These are phyloP conservation scores for Floccularia luteovirens DNA, from an alignment of 768 basidiomycete species.

Conservation along the genomic window DNA sequence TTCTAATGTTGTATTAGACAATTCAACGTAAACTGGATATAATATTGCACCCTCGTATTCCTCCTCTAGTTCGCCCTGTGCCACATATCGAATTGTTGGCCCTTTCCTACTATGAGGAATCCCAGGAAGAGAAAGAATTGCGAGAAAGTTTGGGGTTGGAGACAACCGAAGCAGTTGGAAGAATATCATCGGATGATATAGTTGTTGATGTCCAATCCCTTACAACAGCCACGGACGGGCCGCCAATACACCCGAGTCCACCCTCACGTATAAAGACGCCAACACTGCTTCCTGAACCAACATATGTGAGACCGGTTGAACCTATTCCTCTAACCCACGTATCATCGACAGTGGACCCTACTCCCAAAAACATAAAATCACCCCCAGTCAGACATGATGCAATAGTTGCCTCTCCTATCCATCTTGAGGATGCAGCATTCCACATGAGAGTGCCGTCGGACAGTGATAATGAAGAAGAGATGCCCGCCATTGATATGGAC, in stretches of 20 bases:
- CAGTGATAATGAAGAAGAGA: constrained; percentile 63
- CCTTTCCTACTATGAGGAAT: constrained; percentile 56
- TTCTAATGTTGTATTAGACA: constrained; percentile 9
- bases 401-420: neutral
- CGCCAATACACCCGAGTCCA: no score
- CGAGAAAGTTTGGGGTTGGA: constrained; percentile 34
- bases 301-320: neutral
- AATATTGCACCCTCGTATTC: constrained; percentile 73
- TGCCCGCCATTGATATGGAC: constrained; percentile 71
- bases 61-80: constrained; percentile 62
- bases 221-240: neutral
- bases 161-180: constrained; percentile 6
- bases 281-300: no score
- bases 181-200: constrained; percentile 12
- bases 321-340: neutral
- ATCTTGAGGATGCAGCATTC: constrained; percentile 1
- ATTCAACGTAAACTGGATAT: constrained; percentile 40
- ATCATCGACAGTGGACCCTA: no score
- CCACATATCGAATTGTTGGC: constrained; percentile 57
- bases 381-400: neutral
- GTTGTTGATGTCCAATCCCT: constrained; percentile 14
- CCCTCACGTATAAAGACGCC: no score
- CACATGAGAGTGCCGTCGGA: no score
- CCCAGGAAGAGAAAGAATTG: constrained; percentile 48
- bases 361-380: no score